These are phyloP conservation scores for Colletotrichum sp. DNA, from an alignment of 2,329 filamentous ascomycete species.

Conservation along the genomic window DNA sequence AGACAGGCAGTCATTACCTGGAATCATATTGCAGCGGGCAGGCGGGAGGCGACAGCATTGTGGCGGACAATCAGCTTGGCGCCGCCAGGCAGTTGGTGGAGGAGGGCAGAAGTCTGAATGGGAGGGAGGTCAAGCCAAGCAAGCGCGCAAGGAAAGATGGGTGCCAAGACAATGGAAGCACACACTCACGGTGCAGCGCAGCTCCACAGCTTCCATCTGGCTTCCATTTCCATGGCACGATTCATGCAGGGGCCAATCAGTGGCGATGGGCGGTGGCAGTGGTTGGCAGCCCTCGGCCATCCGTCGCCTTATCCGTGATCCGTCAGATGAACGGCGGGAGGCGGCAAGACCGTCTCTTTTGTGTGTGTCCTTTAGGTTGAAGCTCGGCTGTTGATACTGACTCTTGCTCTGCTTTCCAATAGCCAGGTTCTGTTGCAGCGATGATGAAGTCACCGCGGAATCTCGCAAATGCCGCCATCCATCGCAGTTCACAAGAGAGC, in stretches of 20 bases:
- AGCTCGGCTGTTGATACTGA: not conserved
- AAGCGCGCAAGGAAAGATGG: not conserved
- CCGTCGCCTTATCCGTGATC: slow-evolving; percentile 2
- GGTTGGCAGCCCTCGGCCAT: not conserved
- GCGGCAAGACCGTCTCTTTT: slow-evolving; percentile 1
- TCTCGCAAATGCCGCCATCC: not conserved
- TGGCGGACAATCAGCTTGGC: not conserved
- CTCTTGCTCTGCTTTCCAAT: not conserved
- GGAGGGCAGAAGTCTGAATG: not conserved
- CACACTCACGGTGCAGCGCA: not conserved
- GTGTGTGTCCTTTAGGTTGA: not conserved
- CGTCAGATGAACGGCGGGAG: slow-evolving; percentile 5
- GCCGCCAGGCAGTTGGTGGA: not conserved
- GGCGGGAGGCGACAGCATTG: not conserved
- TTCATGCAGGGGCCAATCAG: slow-evolving; percentile 18
- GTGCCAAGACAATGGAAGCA: not conserved
- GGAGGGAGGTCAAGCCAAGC: not conserved
- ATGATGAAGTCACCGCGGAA: not conserved
- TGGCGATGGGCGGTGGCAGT: not conserved
- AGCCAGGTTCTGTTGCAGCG: not conserved
- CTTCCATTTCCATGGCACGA: slow-evolving; percentile 15
- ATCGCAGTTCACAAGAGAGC: not conserved
- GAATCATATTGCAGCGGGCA: not conserved
- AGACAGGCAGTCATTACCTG: not conserved
- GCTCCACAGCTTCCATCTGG: slow-evolving; percentile 14